Percentiles rank a stretch among this genome's conserved stretches.
Conservation (phyloP, 75 land plant species). For the Sequoiadendron giganteum region DNA sequence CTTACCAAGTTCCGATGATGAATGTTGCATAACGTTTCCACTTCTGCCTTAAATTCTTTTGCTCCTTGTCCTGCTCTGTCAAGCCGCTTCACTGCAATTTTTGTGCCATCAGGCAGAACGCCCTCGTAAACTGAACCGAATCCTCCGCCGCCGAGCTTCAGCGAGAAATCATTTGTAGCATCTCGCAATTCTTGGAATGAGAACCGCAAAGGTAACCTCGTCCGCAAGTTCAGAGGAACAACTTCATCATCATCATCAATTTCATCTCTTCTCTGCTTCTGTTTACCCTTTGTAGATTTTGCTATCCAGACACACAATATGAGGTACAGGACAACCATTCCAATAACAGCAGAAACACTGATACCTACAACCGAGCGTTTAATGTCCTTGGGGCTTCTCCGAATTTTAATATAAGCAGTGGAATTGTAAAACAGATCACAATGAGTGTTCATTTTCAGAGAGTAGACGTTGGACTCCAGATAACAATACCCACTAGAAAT, state of each 20-base stretch:
- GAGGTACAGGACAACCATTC: not conserved
- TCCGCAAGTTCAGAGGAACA: not conserved
- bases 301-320: not conserved
- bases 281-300: not conserved
- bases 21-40: not conserved
- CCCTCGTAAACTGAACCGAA: conserved; percentile 19
- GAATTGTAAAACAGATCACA: conserved; percentile 1
- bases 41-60: conserved; percentile 18
- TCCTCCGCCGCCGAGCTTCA: conserved; percentile 17
- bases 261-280: not conserved
- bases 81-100: conserved; percentile 17
- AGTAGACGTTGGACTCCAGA: conserved; percentile 17
- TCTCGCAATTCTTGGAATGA: not conserved
- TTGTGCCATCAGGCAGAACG: not conserved
- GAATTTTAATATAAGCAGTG: conserved; percentile 25
- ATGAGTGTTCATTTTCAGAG: conserved; percentile 13
- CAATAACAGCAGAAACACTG: not conserved
- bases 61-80: not conserved
- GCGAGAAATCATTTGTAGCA: conserved; percentile 8
- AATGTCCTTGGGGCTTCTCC: not conserved
- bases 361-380: not conserved
- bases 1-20: conserved; percentile 19
- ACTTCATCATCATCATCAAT: not conserved
- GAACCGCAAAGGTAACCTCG: not conserved
- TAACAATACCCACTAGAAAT: conserved; percentile 22